A percentile compares a stretch with the other conserved stretches of the same genome.
Conservation (phyloP, 768 basidiomycete genomes). For the Russula sp. region DNA sequence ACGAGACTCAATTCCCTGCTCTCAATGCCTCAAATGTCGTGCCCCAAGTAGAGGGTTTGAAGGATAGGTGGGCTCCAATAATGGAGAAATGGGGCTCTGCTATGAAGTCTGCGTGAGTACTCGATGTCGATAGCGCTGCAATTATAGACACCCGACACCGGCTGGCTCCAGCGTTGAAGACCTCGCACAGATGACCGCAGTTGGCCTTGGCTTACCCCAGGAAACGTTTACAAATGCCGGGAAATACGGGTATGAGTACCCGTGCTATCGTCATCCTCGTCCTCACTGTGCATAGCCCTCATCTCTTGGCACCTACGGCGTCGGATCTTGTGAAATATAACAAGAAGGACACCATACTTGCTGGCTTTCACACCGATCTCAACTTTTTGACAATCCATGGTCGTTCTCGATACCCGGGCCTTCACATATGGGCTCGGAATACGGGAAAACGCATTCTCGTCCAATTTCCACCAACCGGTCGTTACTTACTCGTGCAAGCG, state of each 20-base stretch:
- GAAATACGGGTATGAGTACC: conserved; percentile 59
- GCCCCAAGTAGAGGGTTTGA: conserved; percentile 53
- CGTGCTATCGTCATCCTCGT: not conserved
- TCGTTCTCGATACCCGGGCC: conserved; percentile 76
- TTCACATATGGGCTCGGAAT: conserved; percentile 94
- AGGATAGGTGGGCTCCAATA: conserved; percentile 54
- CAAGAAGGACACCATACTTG: conserved; percentile 73
- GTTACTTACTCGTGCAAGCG: conserved; percentile 85
- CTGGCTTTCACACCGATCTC: conserved; percentile 91
- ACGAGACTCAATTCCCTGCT: conserved; percentile 67
- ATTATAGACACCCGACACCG: not conserved
- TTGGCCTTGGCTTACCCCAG: conserved; percentile 69
- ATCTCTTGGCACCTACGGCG: conserved; percentile 89
- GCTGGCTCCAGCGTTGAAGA: conserved; percentile 56
- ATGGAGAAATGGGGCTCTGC: conserved; percentile 84
- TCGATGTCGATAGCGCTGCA: not conserved
- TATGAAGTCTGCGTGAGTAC: conserved; percentile 79
- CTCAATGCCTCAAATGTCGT: conserved; percentile 79
- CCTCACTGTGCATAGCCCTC: conserved; percentile 43
- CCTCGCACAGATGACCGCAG: conserved; percentile 81
- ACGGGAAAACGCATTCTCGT: conserved; percentile 86
- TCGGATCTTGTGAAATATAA: conserved; percentile 82
- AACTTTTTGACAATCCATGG: conserved; percentile 93
- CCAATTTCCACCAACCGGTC: conserved; percentile 71
- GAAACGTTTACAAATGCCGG: conserved; percentile 74